These are phyloP conservation scores for Davidsoniella neocaledoniae DNA, from an alignment of 2,329 filamentous ascomycete species.

Conservation along the genomic window DNA sequence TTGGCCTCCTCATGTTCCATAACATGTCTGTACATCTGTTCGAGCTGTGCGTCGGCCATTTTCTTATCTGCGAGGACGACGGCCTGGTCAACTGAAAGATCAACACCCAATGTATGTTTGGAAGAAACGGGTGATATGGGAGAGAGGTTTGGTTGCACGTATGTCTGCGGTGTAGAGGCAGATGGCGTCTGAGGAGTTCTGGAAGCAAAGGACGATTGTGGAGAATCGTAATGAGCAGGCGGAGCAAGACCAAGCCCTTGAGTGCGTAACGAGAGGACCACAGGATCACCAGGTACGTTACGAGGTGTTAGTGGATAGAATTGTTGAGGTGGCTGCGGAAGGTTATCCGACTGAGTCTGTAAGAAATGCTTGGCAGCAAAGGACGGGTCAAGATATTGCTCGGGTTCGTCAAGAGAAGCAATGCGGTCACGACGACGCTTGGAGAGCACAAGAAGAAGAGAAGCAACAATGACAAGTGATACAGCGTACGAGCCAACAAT, in stretches of 20 bases:
- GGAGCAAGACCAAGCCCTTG: conserved; percentile 6
- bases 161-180: conserved; percentile 14
- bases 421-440: conserved; percentile 37
- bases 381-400: conserved; percentile 34
- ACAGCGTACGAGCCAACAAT: conserved; percentile 72
- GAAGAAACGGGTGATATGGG: conserved; percentile 26
- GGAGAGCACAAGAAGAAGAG: conserved; percentile 43
- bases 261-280: conserved; percentile 8
- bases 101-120: conserved; percentile 38
- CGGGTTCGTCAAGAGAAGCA: conserved; percentile 17
- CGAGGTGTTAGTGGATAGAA: conserved; percentile 11
- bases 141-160: conserved; percentile 18
- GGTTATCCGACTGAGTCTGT: neutral
- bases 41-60: conserved; percentile 67
- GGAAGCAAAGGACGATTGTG: conserved; percentile 3
- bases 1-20: conserved; percentile 72
- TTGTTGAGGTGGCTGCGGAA: neutral
- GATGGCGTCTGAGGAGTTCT: conserved; percentile 16
- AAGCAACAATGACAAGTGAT: conserved; percentile 56
- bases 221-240: conserved; percentile 1
- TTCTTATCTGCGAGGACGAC: conserved; percentile 59
- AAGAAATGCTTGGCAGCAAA: conserved; percentile 18
- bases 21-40: conserved; percentile 79
- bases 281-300: neutral
- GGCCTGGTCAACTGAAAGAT: conserved; percentile 57